These are phyloP conservation scores for Ogataea polymorpha DNA, from an alignment of 805 yeast species.

Conservation along the genomic window DNA sequence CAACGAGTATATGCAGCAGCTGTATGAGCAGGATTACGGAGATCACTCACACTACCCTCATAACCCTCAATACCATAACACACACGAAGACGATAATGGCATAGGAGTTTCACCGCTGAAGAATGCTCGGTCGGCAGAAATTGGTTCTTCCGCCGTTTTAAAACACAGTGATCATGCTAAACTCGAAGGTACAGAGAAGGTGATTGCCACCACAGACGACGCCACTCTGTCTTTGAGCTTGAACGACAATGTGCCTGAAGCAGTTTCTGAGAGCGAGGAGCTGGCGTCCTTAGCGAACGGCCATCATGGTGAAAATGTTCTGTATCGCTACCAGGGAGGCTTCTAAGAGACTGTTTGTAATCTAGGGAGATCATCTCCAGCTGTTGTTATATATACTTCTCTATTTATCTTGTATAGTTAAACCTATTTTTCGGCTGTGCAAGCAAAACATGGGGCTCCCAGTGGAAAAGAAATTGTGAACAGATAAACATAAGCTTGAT, in stretches of 20 bases:
- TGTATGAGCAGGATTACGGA: slow-evolving; percentile 33
- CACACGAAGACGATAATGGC: slow-evolving; percentile 17
- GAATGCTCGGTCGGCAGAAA: slow-evolving; percentile 4
- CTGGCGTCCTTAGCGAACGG: slow-evolving; percentile 35
- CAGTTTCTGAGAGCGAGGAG: slow-evolving; percentile 33
- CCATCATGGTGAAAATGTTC: slow-evolving; percentile 33
- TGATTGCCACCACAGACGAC: slow-evolving; percentile 30
- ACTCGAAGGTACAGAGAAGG: slow-evolving; percentile 13
- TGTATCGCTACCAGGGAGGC: slow-evolving; percentile 29
- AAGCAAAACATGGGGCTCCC: not conserved
- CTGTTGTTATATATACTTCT: slow-evolving; percentile 1
- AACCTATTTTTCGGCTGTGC: slow-evolving; percentile 7
- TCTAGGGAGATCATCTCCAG: slow-evolving; percentile 4
- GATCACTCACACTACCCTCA: slow-evolving; percentile 28
- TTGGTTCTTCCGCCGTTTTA: slow-evolving; percentile 1
- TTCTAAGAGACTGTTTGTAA: slow-evolving; percentile 13
- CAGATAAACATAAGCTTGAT: not conserved
- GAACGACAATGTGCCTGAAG: slow-evolving; percentile 31
- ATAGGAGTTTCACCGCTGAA: slow-evolving; percentile 10
- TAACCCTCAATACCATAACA: slow-evolving; percentile 31
- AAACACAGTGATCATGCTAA: slow-evolving; percentile 2
- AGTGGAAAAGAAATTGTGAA: slow-evolving; percentile 2
- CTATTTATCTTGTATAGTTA: slow-evolving; percentile 6
- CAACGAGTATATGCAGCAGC: slow-evolving; percentile 30
- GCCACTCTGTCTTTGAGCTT: slow-evolving; percentile 29